Base-by-base conservation (phyloP, 148 eudicot genomes). In the Nepenthes gracilis region DNA sequence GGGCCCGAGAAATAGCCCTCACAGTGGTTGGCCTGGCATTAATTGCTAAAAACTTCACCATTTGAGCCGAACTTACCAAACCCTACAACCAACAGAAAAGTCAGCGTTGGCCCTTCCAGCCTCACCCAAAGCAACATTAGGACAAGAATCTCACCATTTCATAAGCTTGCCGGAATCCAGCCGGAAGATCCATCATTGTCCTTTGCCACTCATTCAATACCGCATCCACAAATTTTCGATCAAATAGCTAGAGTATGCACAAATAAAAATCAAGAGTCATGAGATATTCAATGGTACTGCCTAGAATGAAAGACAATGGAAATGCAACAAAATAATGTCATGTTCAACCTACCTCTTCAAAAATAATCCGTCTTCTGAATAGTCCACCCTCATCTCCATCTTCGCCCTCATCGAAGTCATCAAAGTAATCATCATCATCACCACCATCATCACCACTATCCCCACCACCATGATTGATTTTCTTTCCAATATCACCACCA, bases 401-500 rank as follows among this genome's bases (percentile, higher is more conserved):
- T 51, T 92, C 98, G 15, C 78, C 98, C 14, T 92, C 98, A 64
- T 92, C 98, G 52, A 92, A 92, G 65, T 92, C 88, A 71, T 92
- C 98, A 62, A 80, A 88, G 84, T 88, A 88, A 73, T 88, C 90
- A 45, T 92, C 98, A 62, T 88, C 98, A 71, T 88, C 98, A 34
- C 96, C 96, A 60, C 75, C 85, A 71, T 92, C 98, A 67, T 85
- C 93, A 9, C 98, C 98, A 64, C 98, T 96, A 79, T 92, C 98
- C 35, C 98, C 98, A 65, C 98, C 98, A 36, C 98, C 98, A 73
- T 75, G 57, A 63, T 67, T 79, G 37, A 88, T 75, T 58, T 69
- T 81, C 73, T 92, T 92, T 47, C 98, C 98, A 49, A 82, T 83
- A 79, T 88, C 74, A 4, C 96, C 98, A 67, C 91, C 94, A 48